Base-by-base conservation (phyloP, 192 early-diverging fungal genomes). In the Coemansia sp. region DNA sequence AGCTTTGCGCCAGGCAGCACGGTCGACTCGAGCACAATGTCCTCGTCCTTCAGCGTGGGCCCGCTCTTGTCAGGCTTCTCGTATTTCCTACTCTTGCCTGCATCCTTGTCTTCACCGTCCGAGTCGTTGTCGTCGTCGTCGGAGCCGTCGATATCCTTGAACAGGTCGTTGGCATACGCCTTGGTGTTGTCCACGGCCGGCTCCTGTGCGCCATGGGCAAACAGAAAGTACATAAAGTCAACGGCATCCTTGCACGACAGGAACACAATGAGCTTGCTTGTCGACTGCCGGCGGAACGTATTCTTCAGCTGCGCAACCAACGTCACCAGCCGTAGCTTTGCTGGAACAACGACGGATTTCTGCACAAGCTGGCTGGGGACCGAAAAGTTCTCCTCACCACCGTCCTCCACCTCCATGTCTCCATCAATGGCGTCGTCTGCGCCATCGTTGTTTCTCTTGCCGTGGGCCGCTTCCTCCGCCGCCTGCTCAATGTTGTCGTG, bases 291-390 rank as follows among this genome's bases (percentile, higher is more conserved):
- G 23, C 71, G 63, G 62, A 80, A 65, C 41, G 83, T 70, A 70
- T 84, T 77, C 57, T 89, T 88, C 35, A 98, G 82, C 61, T 91
- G 71, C 15, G 92, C 88, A 4, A 87, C 80, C 13, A 99, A 77
- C 3, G 93, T 89, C 10, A 97, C 92, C 23, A 99, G 83, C 32
- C 95, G 91, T 29, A 95, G 87, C 76, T 98, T 98, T 29, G 95
- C 93, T 4, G 96, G 97, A 5, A 87, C 82, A 33, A 95, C 77
- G 2, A 93, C 85, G 63, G 93, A 94, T 20, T 84, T 84, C 63
- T 99, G 97, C 58, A 91, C 86, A 17, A 99, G 85, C 68, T 96
- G 94, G 61, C 87, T 89, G 17, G 97, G 95, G 9, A 92, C 88
- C 5, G 87, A 84, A 63, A 89, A 91, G 59, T 58, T 67, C 1